These are phyloP conservation scores for Scenedesmus sp. DNA, from an alignment of 163 green algal species.

Conservation along the genomic window DNA sequence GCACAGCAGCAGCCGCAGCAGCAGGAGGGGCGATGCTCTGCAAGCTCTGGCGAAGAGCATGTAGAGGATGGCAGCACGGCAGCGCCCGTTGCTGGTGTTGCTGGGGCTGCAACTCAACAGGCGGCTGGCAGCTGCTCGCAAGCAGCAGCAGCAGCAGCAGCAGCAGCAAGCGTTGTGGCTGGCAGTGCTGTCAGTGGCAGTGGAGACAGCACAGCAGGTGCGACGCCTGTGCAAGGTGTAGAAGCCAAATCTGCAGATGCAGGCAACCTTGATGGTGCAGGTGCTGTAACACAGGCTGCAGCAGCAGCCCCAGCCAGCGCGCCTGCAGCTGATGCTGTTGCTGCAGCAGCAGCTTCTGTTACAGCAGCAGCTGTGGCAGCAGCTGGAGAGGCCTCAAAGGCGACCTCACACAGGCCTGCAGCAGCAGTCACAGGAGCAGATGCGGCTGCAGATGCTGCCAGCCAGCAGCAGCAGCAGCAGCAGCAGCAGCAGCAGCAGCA, in stretches of 20 bases:
- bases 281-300: background rate
- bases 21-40: background rate
- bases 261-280: constrained; percentile 24
- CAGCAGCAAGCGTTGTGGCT: background rate
- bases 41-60: background rate
- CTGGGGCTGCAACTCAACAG: background rate
- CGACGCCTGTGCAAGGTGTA: background rate
- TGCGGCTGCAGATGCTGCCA: background rate
- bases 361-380: constrained; percentile 29
- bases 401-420: background rate
- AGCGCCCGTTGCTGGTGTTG: background rate
- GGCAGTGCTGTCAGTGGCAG: background rate
- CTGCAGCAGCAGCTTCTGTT: constrained; percentile 10
- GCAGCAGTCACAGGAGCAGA: background rate
- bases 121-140: background rate
- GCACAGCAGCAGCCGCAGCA: constrained; percentile 10
- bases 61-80: background rate
- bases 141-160: background rate
- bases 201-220: background rate
- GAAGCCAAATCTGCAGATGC: constrained; percentile 15
- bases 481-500: too few relatives aligned
- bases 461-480: background rate
- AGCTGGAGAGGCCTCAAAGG: background rate
- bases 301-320: background rate
- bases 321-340: constrained; percentile 28